Evolutionary conservation across 495 filamentous ascomycete genomes (phyloP), one percentile per base, ranked within the genome.

Genomic region (Lineolata rhizophorae): DNA sequence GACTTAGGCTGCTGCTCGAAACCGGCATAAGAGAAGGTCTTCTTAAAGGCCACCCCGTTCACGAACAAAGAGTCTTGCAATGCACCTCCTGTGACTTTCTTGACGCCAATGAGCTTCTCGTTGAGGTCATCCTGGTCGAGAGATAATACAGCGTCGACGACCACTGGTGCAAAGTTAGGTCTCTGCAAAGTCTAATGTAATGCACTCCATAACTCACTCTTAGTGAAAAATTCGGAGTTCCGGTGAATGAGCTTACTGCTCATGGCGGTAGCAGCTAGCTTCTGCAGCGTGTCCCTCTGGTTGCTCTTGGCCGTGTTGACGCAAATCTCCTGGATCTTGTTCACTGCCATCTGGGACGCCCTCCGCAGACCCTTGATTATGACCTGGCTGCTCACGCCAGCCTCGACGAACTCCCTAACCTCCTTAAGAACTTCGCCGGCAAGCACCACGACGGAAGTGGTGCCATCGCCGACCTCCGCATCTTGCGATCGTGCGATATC

Each of bases 401-500:
- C 78, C 57, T 97, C 87, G 25, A 97, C 90, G 45, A 79, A 71
- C 46, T 91, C 83, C 44, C 79, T 82, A 43, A 92, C 58, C 62
- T 95, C 87, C 60, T 92, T 94, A 38, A 97, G 55, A 42, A 97
- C 83, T 55, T 97, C 87, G 33, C 90, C 87, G 25, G 87, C 87
- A 19, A 97, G 53, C 15, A 97, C 84, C 13, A 95, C 85, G 5
- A 95, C 85, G 11, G 85, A 94, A 26, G 87, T 95, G 26, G 85
- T 95, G 47, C 85, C 85, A 52, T 95, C 87, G 45, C 87, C 87
- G 29, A 97, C 87, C 62, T 97, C 87, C 37, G 87, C 87, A 53
- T 97, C 87, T 73, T 97, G 87, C 40, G 87, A 95, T 48, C 87
- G 75, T 31, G 87, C 87, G 46, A 97, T 95, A 49, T 97, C 87